phyloP scores from a whole-genome alignment of 2,329 filamentous ascomycete species.

The Penicillium sclerotigenum region DNA sequence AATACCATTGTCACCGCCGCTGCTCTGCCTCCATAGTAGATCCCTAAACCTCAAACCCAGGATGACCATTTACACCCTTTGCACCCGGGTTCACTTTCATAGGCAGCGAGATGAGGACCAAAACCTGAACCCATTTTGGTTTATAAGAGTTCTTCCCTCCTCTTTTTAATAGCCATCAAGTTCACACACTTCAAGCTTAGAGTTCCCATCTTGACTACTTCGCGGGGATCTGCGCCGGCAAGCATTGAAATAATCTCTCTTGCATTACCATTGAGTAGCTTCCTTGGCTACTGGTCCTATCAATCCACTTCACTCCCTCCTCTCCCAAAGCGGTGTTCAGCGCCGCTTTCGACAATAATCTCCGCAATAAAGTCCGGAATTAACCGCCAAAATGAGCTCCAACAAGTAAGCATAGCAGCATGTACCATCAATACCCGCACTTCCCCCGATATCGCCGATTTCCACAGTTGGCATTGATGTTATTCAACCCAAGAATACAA shows the following conservation, averaged over 20 bases:
- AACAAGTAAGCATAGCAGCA: background rate
- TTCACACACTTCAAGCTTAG: background rate
- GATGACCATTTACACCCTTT: too few species aligned
- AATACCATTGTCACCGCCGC: background rate
- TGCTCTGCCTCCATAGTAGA: background rate
- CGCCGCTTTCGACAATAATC: background rate
- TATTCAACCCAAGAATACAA: background rate
- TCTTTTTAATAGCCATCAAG: background rate
- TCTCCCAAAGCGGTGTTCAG: background rate
- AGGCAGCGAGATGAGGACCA: background rate
- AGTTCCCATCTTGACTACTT: background rate
- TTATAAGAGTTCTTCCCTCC: background rate
- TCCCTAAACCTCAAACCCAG: too few species aligned
- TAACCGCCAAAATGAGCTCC: background rate
- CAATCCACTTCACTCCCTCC: background rate
- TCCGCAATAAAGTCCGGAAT: background rate
- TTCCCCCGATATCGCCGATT: too few species aligned
- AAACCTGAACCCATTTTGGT: too few species aligned
- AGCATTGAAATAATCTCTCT: background rate
- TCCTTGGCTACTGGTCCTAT: background rate
- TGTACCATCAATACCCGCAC: background rate
- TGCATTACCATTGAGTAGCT: background rate
- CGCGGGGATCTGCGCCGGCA: background rate
- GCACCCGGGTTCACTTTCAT: background rate
- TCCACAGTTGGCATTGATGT: background rate